Evolutionary conservation across 106 monocot genomes (phyloP), one percentile per base, ranked within the genome.

Genomic region (Dendrobium chrysotoxum): DNA sequence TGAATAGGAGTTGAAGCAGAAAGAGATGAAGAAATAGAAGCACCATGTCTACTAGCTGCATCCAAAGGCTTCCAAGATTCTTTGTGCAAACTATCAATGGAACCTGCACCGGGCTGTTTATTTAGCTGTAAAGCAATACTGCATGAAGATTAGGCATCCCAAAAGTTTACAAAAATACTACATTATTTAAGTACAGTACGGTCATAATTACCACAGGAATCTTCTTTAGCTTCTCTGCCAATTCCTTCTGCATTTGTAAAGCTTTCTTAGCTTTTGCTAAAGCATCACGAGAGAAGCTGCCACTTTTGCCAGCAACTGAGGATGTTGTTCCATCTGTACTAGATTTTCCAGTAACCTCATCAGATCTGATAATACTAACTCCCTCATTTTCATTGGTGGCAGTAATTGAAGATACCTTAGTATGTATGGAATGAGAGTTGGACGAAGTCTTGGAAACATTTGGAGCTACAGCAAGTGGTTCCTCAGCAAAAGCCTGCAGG

Each of bases 301-400:
- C 84, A 87, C 80, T 84, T 91, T 86, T 91, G 83, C 86, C 88
- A 88, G 86, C 76, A 68, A 78, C 78, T 76, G 92, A 88, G 80
- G 79, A 72, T 42, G 86, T 40, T 84, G 83, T 77, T 68, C 92
- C 94, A 94, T 95, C 98, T 98, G 94, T 95, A 95, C 98, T 98
- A 84, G 86, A 98, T 90, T 98, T 98, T 89, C 91, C 95, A 95
- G 87, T 83, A 98, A 98, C 91, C 85, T 91, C 95, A 85, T 98
- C 98, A 98, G 98, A 91, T 87, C 98, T 95, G 92, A 71, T 89
- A 98, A 95, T 85, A 92, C 88, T 94, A 90, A 92, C 91, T 92
- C 94, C 93, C 89, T 96, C 94, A 91, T 99, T 94, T 95, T 92
- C 90, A 99, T 92, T 98, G 88, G 87, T 94, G 88, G 92, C 91